Evolutionary conservation across 164 flowering plant species (phyloP), one percentile per base, ranked within the genome.

Genomic region (Vitis amurensis): DNA sequence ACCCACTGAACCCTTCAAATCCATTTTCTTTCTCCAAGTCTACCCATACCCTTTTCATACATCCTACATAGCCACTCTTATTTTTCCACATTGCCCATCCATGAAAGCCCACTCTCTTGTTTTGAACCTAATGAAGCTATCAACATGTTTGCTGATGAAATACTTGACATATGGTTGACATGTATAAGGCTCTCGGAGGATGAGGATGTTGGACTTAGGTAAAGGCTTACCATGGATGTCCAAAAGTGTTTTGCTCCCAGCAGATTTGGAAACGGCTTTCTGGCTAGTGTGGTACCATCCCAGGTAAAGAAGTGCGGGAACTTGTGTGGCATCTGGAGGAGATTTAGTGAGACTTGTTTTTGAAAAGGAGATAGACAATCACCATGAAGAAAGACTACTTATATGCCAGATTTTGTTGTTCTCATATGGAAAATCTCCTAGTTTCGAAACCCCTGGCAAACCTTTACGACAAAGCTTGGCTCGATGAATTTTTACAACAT

Each of bases 351-450:
- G 93, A 71, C 90, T 84, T 68, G 91, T 95, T 59, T 95, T 95
- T 76, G 99, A 95, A 84, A 95, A 93, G 80, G 99, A 95, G 79
- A 89, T 95, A 27, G 99, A 95, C 64, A 95, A 95, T 74, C 93
- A 89, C 77, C 98, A 95, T 67, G 99, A 95, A 78, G 99, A 17
- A 17, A 17, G 17, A 17, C 17, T 17, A 17, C 17, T 17, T 17
- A 17, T 17, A 17, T 17, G 17, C 17, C 17, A 17, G 0, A 17
- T 17, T 17, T 17, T 17, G 17, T 17, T 17, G 17, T 17, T 17
- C 17, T 17, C 17, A 17, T 17, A 17, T 17, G 17, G 17, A 17
- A 17, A 17, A 17, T 17, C 17, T 17, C 17, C 0, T 17, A 17
- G 17, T 17, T 17, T 17, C 17, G 17, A 17, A 17, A 17, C 17